These are phyloP conservation scores for Trichoderma semiorbis DNA, from an alignment of 2,329 filamentous ascomycete genomes.

Conservation along the genomic window DNA sequence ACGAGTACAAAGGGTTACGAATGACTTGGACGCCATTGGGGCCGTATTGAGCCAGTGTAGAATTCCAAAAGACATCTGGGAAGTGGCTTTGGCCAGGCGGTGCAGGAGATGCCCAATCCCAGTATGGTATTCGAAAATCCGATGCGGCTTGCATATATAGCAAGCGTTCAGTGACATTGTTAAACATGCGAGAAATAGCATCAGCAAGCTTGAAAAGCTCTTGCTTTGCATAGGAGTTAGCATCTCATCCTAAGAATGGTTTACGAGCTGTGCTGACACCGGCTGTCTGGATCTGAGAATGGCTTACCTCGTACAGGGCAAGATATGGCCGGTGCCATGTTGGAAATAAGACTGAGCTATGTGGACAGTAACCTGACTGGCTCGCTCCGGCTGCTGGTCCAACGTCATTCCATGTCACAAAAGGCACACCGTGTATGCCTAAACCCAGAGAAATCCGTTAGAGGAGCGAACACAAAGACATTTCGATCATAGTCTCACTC, in stretches of 20 bases:
- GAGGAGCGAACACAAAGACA: not conserved
- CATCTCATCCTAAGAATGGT: not conserved
- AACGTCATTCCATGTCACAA: constrained; percentile 52
- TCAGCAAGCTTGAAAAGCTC: constrained; percentile 36
- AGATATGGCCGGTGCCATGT: constrained; percentile 84
- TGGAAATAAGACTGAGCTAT: constrained; percentile 71
- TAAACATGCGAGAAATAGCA: constrained; percentile 47
- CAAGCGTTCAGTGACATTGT: constrained; percentile 42
- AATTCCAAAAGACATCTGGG: constrained; percentile 44
- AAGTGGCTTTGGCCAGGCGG: constrained; percentile 47
- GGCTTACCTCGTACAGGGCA: constrained; percentile 52
- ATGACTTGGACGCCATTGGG: constrained; percentile 55
- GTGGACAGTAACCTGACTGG: constrained; percentile 69
- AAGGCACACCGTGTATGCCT: constrained; percentile 81
- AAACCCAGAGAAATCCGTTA: not conserved
- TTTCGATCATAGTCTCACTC: constrained; percentile 26
- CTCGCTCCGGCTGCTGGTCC: constrained; percentile 48
- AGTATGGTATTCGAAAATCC: constrained; percentile 55
- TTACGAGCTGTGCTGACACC: too few relatives aligned
- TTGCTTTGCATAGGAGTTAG: constrained; percentile 31
- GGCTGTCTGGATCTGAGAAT: not conserved
- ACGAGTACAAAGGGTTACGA: constrained; percentile 59
- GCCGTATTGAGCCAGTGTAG: constrained; percentile 50
- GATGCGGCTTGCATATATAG: constrained; percentile 50
- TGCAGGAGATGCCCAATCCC: constrained; percentile 55